These are phyloP conservation scores for Talaromyces ruber DNA, from an alignment of 495 filamentous ascomycete genomes.

Conservation along the genomic window DNA sequence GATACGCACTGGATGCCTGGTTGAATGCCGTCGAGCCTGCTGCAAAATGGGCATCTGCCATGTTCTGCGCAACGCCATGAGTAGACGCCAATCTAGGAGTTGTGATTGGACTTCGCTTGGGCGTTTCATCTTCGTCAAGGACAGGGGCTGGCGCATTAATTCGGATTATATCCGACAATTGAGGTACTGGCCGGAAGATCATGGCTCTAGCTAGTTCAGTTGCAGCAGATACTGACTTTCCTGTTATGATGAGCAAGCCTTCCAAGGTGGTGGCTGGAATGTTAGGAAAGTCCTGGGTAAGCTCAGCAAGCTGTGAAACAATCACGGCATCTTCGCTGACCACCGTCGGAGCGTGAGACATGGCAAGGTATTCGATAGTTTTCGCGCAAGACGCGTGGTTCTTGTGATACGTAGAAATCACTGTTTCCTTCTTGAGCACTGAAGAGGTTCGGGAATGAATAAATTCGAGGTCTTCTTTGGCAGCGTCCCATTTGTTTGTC, in stretches of 20 bases:
- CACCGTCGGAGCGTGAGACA: constrained; percentile 15
- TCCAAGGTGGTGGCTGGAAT: constrained; percentile 34
- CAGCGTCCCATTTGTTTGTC: constrained; percentile 48
- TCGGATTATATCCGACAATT: constrained; percentile 30
- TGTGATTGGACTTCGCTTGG: constrained; percentile 5
- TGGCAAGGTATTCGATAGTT: constrained; percentile 48
- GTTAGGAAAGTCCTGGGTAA: constrained; percentile 43
- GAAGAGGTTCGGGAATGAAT: constrained; percentile 37
- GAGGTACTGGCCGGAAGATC: constrained; percentile 19
- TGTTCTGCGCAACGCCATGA: constrained; percentile 17
- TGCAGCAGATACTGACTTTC: constrained; percentile 45
- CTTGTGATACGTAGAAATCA: constrained; percentile 54
- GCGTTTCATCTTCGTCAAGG: constrained; percentile 20
- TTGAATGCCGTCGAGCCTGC: constrained; percentile 41
- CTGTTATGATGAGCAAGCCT: constrained; percentile 45
- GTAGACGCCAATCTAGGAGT: constrained; percentile 8
- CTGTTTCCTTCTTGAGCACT: constrained; percentile 35
- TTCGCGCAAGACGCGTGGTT: constrained; percentile 47
- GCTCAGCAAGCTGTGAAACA: constrained; percentile 40
- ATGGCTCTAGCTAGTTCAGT: constrained; percentile 51
- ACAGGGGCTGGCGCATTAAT: constrained; percentile 23
- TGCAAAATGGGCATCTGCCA: constrained; percentile 27
- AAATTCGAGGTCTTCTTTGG: constrained; percentile 49
- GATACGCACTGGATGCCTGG: constrained; percentile 54
- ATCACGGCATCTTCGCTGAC: constrained; percentile 32